Base-by-base conservation (phyloP, 352 stramenopile genomes). In the Phytophthora quininea region DNA sequence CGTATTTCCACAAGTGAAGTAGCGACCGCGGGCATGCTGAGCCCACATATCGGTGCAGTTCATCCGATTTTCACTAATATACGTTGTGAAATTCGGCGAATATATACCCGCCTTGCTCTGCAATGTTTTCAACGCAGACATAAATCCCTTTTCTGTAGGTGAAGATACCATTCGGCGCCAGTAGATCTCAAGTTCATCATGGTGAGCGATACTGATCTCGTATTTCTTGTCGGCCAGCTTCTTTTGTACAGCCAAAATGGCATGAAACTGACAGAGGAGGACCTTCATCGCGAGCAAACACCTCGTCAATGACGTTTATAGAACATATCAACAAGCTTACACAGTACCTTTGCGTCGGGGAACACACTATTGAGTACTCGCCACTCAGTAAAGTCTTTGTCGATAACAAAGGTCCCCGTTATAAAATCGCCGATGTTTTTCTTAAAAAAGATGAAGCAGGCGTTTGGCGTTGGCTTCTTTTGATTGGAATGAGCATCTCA, bases 301-400 rank as follows among this genome's bases (percentile, higher is more conserved):
- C n/a, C n/a, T n/a, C n/a, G n/a, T n/a, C 11, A 77, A 56, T 0
- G 73, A 12, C 0, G 73, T 50, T n/a, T n/a, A n/a, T 7, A 33
- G 24, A 27, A 5, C 1, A 38, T 3, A 37, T 33, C n/a, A 9
- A 19, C 14, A 32, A 33, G 7, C 5, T 14, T 5, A n/a, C 15
- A 29, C 46, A 52, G 33, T 29, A 51, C 6, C 33, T 48, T 38
- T 33, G 58, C 33, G 3, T 37, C 1, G 2, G 54, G 58, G 53
- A 73, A 54, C 2, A 54, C 32, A 4, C 59, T 29, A 1, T 67
- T 19, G 2, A 67, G 42, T 0, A 67, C 42, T 11, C 0, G 1
- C 64, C 59, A 77, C 19, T 73, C 69, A 1, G 9, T 63, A 15
- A 64, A 69, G 35, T 77, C 69, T 32, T 77, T 77, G 47, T 73